phyloP scores from a whole-genome alignment of 257 asterid species.

The Solanum microdontum region DNA sequence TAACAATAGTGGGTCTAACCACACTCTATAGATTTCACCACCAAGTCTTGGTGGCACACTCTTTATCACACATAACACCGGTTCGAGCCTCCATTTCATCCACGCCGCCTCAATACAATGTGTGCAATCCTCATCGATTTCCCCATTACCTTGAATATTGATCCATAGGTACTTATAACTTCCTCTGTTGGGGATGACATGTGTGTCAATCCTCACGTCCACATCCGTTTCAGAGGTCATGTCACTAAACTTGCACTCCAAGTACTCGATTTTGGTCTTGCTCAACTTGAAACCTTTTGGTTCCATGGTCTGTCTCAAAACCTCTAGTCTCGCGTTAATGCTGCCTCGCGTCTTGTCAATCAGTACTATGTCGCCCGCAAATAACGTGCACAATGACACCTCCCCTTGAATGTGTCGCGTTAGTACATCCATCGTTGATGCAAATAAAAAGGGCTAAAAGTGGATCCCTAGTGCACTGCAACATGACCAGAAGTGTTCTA shows the following conservation, averaged over 20 bases:
- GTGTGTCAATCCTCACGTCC: not conserved
- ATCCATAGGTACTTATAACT: not conserved
- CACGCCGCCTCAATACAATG: not conserved
- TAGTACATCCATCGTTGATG: not conserved
- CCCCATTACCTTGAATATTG: not conserved
- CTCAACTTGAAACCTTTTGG: not conserved
- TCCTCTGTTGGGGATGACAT: not conserved
- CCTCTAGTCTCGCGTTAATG: not conserved
- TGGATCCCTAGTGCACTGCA: not conserved
- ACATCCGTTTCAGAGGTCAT: not conserved
- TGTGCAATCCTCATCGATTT: not conserved
- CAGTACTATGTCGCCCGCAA: not conserved
- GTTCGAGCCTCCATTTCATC: not conserved
- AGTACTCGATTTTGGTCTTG: not conserved
- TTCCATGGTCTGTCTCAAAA: not conserved
- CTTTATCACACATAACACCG: not conserved
- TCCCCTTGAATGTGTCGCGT: not conserved
- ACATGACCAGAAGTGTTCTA: not conserved
- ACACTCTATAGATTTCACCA: not conserved
- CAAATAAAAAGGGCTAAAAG: not conserved
- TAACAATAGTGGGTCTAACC: not conserved
- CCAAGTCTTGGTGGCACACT: not conserved
- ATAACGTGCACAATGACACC: not conserved
- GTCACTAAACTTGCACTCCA: not conserved
- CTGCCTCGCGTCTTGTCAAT: not conserved